Evolutionary conservation across 768 basidiomycete genomes (phyloP), one percentile per base, ranked within the genome.

Genomic region (Mycena haematopus): DNA sequence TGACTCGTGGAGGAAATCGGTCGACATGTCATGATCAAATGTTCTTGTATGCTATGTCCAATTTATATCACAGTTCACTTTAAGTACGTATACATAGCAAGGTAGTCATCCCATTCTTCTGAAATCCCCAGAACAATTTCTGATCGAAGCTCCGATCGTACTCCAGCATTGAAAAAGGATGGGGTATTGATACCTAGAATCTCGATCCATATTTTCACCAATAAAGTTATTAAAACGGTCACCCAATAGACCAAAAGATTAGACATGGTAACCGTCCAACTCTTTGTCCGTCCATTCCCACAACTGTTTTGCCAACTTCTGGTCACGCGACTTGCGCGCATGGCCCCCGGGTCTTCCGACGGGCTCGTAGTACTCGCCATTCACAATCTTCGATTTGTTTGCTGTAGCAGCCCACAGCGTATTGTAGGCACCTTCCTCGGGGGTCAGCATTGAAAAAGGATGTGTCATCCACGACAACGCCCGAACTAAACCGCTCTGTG

Each of bases 201-300:
- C n/a, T n/a, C n/a, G n/a, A n/a, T n/a, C n/a, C n/a, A n/a, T n/a
- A n/a, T n/a, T n/a, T n/a, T n/a, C n/a, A n/a, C n/a, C n/a, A n/a
- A n/a, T n/a, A n/a, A n/a, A n/a, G n/a, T n/a, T n/a, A n/a, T n/a
- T n/a, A n/a, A n/a, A n/a, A n/a, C n/a, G n/a, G n/a, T n/a, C n/a
- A n/a, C n/a, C n/a, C n/a, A n/a, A n/a, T n/a, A n/a, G n/a, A n/a
- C n/a, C n/a, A 22, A 45, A 45, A 22, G 44, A 22, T 22, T 10
- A 58, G n/a, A 24, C 9, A 21, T 36, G 46, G 52, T 47, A 66
- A 11, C 42, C 27, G 22, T 27, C 50, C 44, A 66, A 44, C 51
- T 63, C 62, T 29, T 60, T 60, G 10, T 63, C 45, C 9, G 66
- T 67, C 66, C 66, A 67, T 4, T 67, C 66, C 66, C 66, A 67